Evolutionary conservation across 1,284 basidiomycete genomes (phyloP).

Genomic region (Malassezia globosa): DNA sequence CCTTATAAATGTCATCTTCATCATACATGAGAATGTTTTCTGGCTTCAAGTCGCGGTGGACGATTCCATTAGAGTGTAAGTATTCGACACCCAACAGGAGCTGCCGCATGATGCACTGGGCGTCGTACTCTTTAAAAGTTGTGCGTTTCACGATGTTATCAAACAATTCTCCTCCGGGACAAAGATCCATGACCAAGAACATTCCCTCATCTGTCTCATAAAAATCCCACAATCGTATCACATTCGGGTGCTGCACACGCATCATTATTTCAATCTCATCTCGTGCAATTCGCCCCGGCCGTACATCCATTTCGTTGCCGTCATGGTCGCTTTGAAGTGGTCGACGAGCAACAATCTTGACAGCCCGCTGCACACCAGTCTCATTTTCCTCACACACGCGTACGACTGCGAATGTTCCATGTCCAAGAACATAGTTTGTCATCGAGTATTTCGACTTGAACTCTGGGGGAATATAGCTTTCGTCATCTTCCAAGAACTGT

Average conservation of each 20-base stretch:
- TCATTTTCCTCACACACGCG: slow-evolving; percentile 25
- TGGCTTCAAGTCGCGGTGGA: slow-evolving; percentile 45
- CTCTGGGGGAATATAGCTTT: neutral
- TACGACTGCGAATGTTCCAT: slow-evolving; percentile 44
- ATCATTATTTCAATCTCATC: slow-evolving; percentile 40
- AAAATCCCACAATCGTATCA: slow-evolving; percentile 44
- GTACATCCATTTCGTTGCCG: neutral
- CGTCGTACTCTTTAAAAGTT: slow-evolving; percentile 43
- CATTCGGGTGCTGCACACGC: slow-evolving; percentile 37
- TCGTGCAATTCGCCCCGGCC: slow-evolving; percentile 3
- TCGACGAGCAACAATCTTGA: slow-evolving; percentile 45
- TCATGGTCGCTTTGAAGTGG: slow-evolving; percentile 20
- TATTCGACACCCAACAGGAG: slow-evolving; percentile 39
- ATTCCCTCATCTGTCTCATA: slow-evolving; percentile 45
- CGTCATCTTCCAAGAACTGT: neutral
- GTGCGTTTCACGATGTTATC: slow-evolving; percentile 40
- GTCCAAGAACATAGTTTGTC: slow-evolving; percentile 26
- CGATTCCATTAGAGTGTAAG: slow-evolving; percentile 40
- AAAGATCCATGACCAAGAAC: slow-evolving; percentile 45
- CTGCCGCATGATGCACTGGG: slow-evolving; percentile 39
- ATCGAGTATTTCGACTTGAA: slow-evolving; percentile 33
- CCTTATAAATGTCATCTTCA: slow-evolving; percentile 26
- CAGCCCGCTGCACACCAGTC: slow-evolving; percentile 33
- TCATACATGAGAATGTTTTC: slow-evolving; percentile 43
- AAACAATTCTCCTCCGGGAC: slow-evolving; percentile 43